Evolutionary conservation across 2,329 filamentous ascomycete species (phyloP).

Genomic region (Claviceps spartinae): DNA sequence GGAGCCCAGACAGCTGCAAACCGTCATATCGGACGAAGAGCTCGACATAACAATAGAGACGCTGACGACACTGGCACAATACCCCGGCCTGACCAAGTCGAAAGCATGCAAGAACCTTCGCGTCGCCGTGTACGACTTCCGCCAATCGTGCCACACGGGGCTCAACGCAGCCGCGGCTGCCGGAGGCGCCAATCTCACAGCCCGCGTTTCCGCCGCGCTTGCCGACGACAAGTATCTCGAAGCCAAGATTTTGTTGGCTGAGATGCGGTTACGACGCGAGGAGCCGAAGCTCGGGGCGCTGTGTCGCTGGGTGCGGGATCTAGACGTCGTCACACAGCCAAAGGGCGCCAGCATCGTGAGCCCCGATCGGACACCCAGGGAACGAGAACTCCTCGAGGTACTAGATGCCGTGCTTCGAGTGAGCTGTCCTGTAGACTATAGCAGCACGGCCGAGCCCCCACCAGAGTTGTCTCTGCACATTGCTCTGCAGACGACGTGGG

Average conservation of each 20-base stretch:
- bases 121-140: conserved; percentile 54
- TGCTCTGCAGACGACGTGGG: conserved; percentile 46
- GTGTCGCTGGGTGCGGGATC: conserved; percentile 58
- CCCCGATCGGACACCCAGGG: conserved; percentile 27
- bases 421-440: conserved; percentile 44
- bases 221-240: conserved; percentile 52
- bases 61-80: conserved; percentile 40
- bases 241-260: conserved; percentile 50
- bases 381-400: conserved; percentile 43
- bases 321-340: conserved; percentile 51
- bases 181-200: conserved; percentile 50
- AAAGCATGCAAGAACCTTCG: conserved; percentile 54
- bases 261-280: conserved; percentile 55
- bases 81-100: conserved; percentile 52
- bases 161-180: conserved; percentile 35
- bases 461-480: conserved; percentile 31
- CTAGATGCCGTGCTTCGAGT: conserved; percentile 52
- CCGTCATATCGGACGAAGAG: conserved; percentile 48
- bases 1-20: conserved; percentile 37
- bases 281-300: conserved; percentile 54
- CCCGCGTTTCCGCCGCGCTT: conserved; percentile 51
- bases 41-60: conserved; percentile 56
- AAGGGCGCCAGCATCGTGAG: conserved; percentile 22
- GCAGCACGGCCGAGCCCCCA: conserved; percentile 20
- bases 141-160: conserved; percentile 54